Evolutionary conservation across 1,284 basidiomycete genomes (phyloP).

Genomic region (Ceratobasidium sp.): DNA sequence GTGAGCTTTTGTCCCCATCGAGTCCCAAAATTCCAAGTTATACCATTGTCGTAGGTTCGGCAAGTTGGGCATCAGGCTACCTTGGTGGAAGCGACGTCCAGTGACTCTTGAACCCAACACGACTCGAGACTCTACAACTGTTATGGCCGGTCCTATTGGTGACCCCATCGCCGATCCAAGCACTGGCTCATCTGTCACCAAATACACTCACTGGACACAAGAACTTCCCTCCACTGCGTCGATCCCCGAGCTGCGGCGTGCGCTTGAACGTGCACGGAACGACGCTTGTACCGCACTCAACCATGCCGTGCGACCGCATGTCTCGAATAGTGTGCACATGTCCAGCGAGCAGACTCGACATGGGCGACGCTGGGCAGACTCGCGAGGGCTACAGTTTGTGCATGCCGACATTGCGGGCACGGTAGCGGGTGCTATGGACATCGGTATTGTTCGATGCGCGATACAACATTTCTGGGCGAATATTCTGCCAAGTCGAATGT

Average conservation of each 20-base stretch:
- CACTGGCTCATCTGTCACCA: background rate
- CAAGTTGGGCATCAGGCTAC: conserved; percentile 12
- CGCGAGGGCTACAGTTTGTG: conserved; percentile 34
- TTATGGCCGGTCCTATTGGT: conserved; percentile 17
- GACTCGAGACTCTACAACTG: conserved; percentile 19
- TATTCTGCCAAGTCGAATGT: conserved; percentile 1
- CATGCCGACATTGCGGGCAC: conserved; percentile 23
- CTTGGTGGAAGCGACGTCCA: conserved; percentile 25
- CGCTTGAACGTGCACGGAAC: conserved; percentile 25
- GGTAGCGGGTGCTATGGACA: conserved; percentile 32
- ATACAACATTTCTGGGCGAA: conserved; percentile 16
- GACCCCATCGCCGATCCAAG: conserved; percentile 12
- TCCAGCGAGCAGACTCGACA: background rate
- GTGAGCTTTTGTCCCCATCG: background rate
- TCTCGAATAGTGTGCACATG: conserved; percentile 4
- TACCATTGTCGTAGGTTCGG: conserved; percentile 8
- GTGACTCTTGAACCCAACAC: background rate
- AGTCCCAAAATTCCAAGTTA: background rate
- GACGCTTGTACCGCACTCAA: conserved; percentile 22
- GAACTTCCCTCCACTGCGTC: conserved; percentile 2
- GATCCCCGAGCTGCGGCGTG: background rate
- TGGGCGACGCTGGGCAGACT: conserved; percentile 34
- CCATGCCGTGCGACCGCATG: conserved; percentile 17
- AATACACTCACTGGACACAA: conserved; percentile 33
- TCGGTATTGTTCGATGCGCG: conserved; percentile 20